These are phyloP conservation scores for Aspergillus vadensis DNA, from an alignment of 2,329 filamentous ascomycete species.

Conservation along the genomic window DNA sequence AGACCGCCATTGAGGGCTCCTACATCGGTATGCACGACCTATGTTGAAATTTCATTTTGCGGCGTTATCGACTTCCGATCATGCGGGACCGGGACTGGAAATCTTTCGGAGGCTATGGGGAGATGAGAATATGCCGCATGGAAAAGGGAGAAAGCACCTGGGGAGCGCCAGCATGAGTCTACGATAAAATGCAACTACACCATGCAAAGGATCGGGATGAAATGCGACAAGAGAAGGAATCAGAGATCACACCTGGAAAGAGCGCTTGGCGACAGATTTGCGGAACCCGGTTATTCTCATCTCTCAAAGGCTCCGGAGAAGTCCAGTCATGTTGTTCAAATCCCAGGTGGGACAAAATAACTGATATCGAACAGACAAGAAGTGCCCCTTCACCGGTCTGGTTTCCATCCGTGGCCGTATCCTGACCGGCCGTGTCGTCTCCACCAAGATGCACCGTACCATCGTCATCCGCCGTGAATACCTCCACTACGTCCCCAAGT, in stretches of 20 bases:
- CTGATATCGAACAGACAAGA: constrained; percentile 76
- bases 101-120: constrained; percentile 16
- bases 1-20: constrained; percentile 95
- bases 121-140: constrained; percentile 17
- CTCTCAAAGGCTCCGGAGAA: constrained; percentile 14
- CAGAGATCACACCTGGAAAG: background rate
- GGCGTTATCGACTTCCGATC: constrained; percentile 21
- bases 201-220: background rate
- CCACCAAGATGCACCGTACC: constrained; percentile 99
- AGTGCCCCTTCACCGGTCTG: constrained; percentile 99
- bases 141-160: background rate
- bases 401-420: constrained; percentile 99
- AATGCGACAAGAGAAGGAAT: background rate
- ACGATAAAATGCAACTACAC: constrained; percentile 1
- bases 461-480: constrained; percentile 99
- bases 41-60: constrained; percentile 23
- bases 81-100: constrained; percentile 14
- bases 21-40: constrained; percentile 86
- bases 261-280: background rate
- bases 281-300: constrained; percentile 16
- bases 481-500: constrained; percentile 99
- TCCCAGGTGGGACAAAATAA: constrained; percentile 16
- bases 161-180: background rate
- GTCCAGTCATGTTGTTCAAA: background rate
- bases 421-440: constrained; percentile 97